Evolutionary conservation across 2,329 filamentous ascomycete genomes (phyloP), one percentile per base, ranked within the genome.

Genomic region (Thyridium curvatum): DNA sequence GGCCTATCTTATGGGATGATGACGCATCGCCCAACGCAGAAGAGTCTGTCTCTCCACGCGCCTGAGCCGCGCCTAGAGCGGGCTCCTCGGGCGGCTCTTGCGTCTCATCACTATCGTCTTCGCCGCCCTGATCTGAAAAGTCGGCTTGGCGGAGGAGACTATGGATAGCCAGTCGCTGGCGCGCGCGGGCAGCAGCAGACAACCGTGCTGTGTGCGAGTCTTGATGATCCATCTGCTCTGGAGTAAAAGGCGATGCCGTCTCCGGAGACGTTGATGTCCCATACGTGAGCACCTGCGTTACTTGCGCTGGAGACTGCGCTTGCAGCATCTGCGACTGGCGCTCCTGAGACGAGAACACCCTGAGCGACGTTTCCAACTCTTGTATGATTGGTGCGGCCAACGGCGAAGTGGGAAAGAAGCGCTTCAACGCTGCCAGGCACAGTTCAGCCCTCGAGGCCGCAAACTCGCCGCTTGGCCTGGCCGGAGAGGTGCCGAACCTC

Each of bases 151-250:
- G 42, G 8, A 58, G 42, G 3, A 57, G 45, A 30, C 55, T 58
- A 34, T 58, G 55, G 9, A 57, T 48, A 3, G 53, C 53, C 17
- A 58, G 43, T 26, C 47, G 37, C 36, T 52, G 43, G 18, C 50
- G 40, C 8, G 43, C 43, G 10, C 42, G 45, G 16, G n/a, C 17
- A 18, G 16, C 49, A 14, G 44, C 38, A 7, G 49, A 51, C 3
- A 50, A 41, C 18, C 46, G 46, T 16, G 21, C 21, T n/a, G n/a
- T n/a, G n/a, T n/a, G n/a, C 21, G 21, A 10, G 21, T 9, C 13
- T 29, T 14, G 17, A 4, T 17, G 40, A 33, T 14, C 15, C 10
- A 10, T 38, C 17, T 8, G 34, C 32, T 13, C 38, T 35, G 17
- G 28, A 6, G 21, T 6, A 10, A 26, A 26, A 10, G 21, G 21